A percentile compares a stretch with the other conserved stretches of the same genome.
Evolutionary conservation across 768 basidiomycete genomes (phyloP).

Genomic region (Amanita phalloides): DNA sequence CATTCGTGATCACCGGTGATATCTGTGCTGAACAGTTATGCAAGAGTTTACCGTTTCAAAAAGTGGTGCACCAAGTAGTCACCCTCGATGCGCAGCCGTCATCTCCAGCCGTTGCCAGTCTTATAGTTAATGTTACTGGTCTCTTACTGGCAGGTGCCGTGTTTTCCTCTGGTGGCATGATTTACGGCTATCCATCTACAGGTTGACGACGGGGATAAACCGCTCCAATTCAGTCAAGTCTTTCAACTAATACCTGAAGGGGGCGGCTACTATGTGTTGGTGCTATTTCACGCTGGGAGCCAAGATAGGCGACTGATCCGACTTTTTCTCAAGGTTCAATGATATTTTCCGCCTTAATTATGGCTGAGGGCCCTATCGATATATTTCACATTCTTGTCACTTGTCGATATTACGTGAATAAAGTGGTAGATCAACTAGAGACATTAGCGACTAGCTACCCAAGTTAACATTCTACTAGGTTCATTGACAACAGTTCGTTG

Average conservation of each 20-base stretch:
- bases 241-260: slow-evolving; percentile 86
- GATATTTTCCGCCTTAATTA: slow-evolving; percentile 91
- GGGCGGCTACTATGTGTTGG: slow-evolving; percentile 76
- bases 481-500: slow-evolving; percentile 37
- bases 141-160: slow-evolving; percentile 47
- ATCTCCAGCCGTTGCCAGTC: slow-evolving; percentile 36
- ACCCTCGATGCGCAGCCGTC: slow-evolving; percentile 90
- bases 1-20: slow-evolving; percentile 2
- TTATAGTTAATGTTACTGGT: slow-evolving; percentile 86
- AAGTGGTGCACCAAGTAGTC: slow-evolving; percentile 69
- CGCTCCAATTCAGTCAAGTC: slow-evolving; percentile 85
- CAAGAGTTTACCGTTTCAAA: slow-evolving; percentile 70
- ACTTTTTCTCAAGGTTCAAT: slow-evolving; percentile 43
- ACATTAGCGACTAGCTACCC: neutral
- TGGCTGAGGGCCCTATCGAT: slow-evolving; percentile 23
- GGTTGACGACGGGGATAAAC: slow-evolving; percentile 74
- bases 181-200: slow-evolving; percentile 17
- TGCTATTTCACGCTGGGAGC: slow-evolving; percentile 8
- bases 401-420: neutral
- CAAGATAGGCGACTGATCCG: neutral
- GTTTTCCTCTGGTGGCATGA: neutral
- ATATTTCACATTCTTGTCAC: neutral
- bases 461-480: slow-evolving; percentile 26
- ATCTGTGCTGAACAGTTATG: neutral
- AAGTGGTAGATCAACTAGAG: neutral